Conservation (phyloP, 805 yeast species). For the Cyberlindnera sargentensis region DNA sequence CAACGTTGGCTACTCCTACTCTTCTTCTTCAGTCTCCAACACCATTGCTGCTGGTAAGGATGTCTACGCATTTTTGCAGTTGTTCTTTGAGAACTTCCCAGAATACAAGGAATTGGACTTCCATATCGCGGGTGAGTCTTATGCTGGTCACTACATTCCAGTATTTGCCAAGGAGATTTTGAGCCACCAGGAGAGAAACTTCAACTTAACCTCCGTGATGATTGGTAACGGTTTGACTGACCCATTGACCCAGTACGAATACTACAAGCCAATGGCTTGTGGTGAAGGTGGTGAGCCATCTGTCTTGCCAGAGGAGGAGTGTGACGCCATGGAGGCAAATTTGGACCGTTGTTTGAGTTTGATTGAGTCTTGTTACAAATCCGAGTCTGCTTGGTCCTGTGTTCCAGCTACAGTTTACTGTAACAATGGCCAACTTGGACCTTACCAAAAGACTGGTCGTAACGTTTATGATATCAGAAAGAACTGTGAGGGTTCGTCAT, state of each 20-base stretch:
- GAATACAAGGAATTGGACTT: slow-evolving; percentile 49
- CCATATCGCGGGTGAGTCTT: slow-evolving; percentile 91
- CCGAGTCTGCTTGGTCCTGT: slow-evolving; percentile 75
- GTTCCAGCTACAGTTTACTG: slow-evolving; percentile 90
- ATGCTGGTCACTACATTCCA: slow-evolving; percentile 94
- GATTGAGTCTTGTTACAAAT: slow-evolving; percentile 70
- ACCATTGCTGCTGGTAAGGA: slow-evolving; percentile 82
- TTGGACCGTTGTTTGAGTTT: slow-evolving; percentile 74
- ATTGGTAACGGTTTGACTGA: slow-evolving; percentile 93
- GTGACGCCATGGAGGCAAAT: slow-evolving; percentile 59
- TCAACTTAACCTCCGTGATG: slow-evolving; percentile 67
- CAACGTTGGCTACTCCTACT: slow-evolving; percentile 73
- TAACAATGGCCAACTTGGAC: slow-evolving; percentile 74
- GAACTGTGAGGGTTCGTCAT: slow-evolving; percentile 59
- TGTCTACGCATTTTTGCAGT: slow-evolving; percentile 69
- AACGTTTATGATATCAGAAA: slow-evolving; percentile 88
- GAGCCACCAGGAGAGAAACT: slow-evolving; percentile 51
- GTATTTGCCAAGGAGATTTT: slow-evolving; percentile 78
- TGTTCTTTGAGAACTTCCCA: slow-evolving; percentile 71
- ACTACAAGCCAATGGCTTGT: slow-evolving; percentile 91
- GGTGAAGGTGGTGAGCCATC: slow-evolving; percentile 83
- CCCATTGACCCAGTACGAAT: slow-evolving; percentile 69
- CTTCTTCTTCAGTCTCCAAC: slow-evolving; percentile 54
- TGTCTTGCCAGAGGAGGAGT: slow-evolving; percentile 71
- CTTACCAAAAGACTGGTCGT: slow-evolving; percentile 77